Conservation (phyloP, 176 grass and related monocot genomes). For the Poa annua region DNA sequence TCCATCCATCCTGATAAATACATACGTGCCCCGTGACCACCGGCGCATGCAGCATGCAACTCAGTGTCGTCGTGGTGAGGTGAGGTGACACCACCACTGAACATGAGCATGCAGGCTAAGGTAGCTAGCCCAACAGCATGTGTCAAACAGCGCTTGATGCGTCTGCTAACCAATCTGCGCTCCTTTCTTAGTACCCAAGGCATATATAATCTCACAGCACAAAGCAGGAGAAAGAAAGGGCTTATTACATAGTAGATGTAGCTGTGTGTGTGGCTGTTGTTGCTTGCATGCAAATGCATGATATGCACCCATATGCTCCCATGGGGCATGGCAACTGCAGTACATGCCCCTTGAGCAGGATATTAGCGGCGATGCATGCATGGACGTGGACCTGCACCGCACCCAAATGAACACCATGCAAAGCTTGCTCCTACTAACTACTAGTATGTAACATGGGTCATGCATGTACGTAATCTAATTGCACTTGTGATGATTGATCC, state of each 20-base stretch:
- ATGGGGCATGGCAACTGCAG: slow-evolving; percentile 30
- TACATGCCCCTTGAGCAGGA: slow-evolving; percentile 33
- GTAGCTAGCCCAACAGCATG: slow-evolving; percentile 15
- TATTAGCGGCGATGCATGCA: neutral
- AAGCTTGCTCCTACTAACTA: neutral
- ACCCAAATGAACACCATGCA: neutral
- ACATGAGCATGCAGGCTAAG: neutral
- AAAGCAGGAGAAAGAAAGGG: neutral
- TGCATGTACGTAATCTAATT: neutral
- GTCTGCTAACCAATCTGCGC: slow-evolving; percentile 26
- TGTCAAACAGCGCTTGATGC: slow-evolving; percentile 25
- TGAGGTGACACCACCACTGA: slow-evolving; percentile 64
- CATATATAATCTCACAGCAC: slow-evolving; percentile 7
- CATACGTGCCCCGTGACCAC: slow-evolving; percentile 37
- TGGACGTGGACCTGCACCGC: neutral
- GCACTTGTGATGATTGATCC: neutral
- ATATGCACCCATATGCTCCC: slow-evolving; percentile 20
- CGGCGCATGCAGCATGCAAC: slow-evolving; percentile 28
- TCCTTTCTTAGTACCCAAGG: slow-evolving; percentile 58
- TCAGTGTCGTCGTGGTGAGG: slow-evolving; percentile 5
- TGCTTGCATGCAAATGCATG: neutral
- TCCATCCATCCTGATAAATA: slow-evolving; percentile 24
- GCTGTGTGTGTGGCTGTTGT: neutral
- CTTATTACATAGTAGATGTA: too few species aligned
- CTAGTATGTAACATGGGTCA: neutral